These are phyloP conservation scores for Moesziomyces sp. DNA, from an alignment of 1,284 basidiomycete genomes.

Conservation along the genomic window DNA sequence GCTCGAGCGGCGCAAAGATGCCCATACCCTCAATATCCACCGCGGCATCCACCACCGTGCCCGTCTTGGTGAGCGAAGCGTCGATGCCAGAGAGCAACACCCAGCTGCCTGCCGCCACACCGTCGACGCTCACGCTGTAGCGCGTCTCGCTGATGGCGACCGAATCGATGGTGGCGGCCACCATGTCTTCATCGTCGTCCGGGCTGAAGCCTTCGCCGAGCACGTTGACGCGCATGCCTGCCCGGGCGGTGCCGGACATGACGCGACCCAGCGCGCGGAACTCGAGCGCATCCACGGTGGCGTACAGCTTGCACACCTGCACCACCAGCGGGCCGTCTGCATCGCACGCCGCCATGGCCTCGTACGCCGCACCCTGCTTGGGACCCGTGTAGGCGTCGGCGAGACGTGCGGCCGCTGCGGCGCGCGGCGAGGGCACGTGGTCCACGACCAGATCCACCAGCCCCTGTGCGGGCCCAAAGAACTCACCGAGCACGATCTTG, in stretches of 20 bases:
- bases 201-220: slow-evolving; percentile 95
- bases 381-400: slow-evolving; percentile 55
- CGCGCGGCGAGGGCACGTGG: slow-evolving; percentile 85
- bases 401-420: slow-evolving; percentile 79
- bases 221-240: slow-evolving; percentile 90
- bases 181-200: slow-evolving; percentile 99
- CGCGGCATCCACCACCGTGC: slow-evolving; percentile 74
- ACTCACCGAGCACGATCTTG: slow-evolving; percentile 91
- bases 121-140: slow-evolving; percentile 89
- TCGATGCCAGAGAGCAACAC: slow-evolving; percentile 93
- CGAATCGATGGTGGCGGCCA: slow-evolving; percentile 83
- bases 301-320: slow-evolving; percentile 91
- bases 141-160: slow-evolving; percentile 90
- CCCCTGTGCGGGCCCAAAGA: slow-evolving; percentile 87
- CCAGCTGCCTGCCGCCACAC: slow-evolving; percentile 89
- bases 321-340: slow-evolving; percentile 89
- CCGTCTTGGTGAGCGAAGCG: slow-evolving; percentile 92
- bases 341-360: slow-evolving; percentile 84
- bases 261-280: slow-evolving; percentile 96
- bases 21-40: slow-evolving; percentile 78
- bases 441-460: slow-evolving; percentile 91
- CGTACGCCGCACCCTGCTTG: slow-evolving; percentile 68
- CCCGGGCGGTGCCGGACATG: slow-evolving; percentile 86
- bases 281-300: slow-evolving; percentile 92
- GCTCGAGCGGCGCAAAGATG: slow-evolving; percentile 94